Base-by-base conservation (phyloP, 805 yeast genomes). In the Tetrapisispora iriomotensis region DNA sequence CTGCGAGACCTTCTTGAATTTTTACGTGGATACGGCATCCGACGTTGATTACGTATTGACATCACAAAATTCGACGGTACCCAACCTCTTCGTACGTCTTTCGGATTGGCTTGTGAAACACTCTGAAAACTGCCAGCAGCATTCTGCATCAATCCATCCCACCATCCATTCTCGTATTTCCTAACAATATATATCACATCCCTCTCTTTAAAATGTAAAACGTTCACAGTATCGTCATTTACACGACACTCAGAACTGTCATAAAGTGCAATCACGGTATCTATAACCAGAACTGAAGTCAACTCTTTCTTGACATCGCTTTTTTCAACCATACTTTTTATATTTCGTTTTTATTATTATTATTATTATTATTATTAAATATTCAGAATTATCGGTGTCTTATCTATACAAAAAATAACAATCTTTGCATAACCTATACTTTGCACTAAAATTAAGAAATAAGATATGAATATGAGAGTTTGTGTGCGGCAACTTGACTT, bases 81-180 rank as follows among this genome's bases (percentile, higher is more conserved):
- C 95, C 95, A 85, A 49, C 95, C 95, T 53, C 94, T 68, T 26
- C 54, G 51, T 4, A 71, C 57, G 4, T 66, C 60, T 21, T 22
- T 22, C 8, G n/a, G 27, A 15, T 22, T 15, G 4, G n/a, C 19
- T 14, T 4, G 20, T 13, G 8, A n/a, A n/a, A n/a, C n/a, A n/a
- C n/a, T n/a, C n/a, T n/a, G n/a, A n/a, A n/a, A n/a, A n/a, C n/a
- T n/a, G n/a, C n/a, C n/a, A n/a, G 34, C 15, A 6, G 13, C n/a
- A 3, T 13, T 10, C 4, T 49, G 31, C 1, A 65, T 47, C 14
- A 80, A 67, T 9, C 95, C 95, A 57, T 86, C 95, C 92, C 94
- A 84, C 95, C 95, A 86, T 2, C 86, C 83, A 2, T 75, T 57
- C 29, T 71, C 73, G 13, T 75, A 66, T 44, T 80, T 81, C 13